Conservation (phyloP, 176 grass and related monocot species). For the Raddia distichophylla region DNA sequence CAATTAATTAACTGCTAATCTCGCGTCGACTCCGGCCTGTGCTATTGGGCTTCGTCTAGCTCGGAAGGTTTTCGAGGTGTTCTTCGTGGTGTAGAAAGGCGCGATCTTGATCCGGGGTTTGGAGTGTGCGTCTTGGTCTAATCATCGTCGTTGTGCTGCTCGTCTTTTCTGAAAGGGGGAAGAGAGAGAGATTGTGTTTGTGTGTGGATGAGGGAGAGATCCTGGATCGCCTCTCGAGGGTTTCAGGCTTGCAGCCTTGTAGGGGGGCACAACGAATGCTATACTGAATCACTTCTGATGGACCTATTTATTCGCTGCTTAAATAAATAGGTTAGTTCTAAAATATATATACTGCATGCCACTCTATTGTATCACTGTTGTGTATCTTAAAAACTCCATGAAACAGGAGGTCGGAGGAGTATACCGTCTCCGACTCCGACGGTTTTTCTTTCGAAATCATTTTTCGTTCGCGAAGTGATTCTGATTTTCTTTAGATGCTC, state of each 20-base stretch:
- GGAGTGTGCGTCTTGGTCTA: background rate
- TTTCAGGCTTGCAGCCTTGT: background rate
- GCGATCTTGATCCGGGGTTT: constrained; percentile 1
- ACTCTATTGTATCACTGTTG: too few relatives aligned
- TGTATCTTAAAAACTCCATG: too few relatives aligned
- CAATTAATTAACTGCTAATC: too few relatives aligned
- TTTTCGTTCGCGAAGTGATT: too few relatives aligned
- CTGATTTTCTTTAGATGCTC: too few relatives aligned
- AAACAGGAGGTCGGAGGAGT: too few relatives aligned
- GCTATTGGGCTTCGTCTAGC: background rate
- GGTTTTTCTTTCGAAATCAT: too few relatives aligned
- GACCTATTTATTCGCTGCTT: too few relatives aligned
- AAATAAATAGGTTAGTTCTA: too few relatives aligned
- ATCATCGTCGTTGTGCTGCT: constrained; percentile 21
- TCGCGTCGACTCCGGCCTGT: background rate
- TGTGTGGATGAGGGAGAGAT: background rate
- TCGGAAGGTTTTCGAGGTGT: background rate
- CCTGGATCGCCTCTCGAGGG: constrained; percentile 13
- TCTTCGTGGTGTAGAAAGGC: background rate
- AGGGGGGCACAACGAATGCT: background rate
- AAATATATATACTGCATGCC: too few relatives aligned
- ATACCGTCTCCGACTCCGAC: too few relatives aligned
- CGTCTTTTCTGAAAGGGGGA: constrained; percentile 30
- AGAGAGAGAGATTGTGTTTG: background rate
- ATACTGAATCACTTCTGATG: background rate